A percentile compares a stretch with the other conserved stretches of the same genome.
Conservation (phyloP, 1,284 basidiomycete species). For the Polyporus tsugae region DNA sequence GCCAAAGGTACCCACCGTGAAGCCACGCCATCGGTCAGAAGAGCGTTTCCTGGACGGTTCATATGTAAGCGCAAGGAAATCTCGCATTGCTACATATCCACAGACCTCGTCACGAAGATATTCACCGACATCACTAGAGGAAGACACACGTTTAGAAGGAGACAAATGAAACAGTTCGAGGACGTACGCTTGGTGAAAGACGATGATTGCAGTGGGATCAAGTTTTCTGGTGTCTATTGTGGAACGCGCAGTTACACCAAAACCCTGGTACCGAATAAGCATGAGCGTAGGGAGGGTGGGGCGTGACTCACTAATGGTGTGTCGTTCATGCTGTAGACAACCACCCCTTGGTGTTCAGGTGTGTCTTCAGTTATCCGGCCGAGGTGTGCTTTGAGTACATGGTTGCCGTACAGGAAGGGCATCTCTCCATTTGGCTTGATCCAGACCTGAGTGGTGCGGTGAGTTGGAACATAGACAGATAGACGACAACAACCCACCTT, state of each 20-base stretch:
- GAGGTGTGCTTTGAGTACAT: slow-evolving; percentile 97
- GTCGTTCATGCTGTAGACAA: slow-evolving; percentile 96
- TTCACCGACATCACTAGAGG: slow-evolving; percentile 88
- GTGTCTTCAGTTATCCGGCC: slow-evolving; percentile 99
- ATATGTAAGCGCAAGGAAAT: background rate
- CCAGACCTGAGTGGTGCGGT: slow-evolving; percentile 79
- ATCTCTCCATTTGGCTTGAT: slow-evolving; percentile 99
- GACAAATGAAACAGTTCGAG: background rate
- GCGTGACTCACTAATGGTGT: slow-evolving; percentile 77
- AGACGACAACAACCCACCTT: slow-evolving; percentile 67
- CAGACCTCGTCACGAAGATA: slow-evolving; percentile 93
- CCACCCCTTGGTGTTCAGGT: slow-evolving; percentile 98
- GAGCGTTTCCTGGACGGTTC: slow-evolving; percentile 66
- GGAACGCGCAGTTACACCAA: slow-evolving; percentile 96
- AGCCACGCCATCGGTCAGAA: slow-evolving; percentile 53
- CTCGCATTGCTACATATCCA: background rate
- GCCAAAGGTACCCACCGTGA: slow-evolving; percentile 10
- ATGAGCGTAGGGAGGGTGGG: background rate
- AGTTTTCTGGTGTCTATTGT: slow-evolving; percentile 97
- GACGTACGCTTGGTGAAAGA: slow-evolving; percentile 97
- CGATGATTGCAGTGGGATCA: slow-evolving; percentile 98
- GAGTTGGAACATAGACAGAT: background rate
- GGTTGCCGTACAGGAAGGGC: slow-evolving; percentile 99
- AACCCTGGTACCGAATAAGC: slow-evolving; percentile 68
- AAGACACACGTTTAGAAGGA: slow-evolving; percentile 12